Conservation (phyloP, 495 filamentous ascomycete genomes). For the Trichocladium antarcticum region DNA sequence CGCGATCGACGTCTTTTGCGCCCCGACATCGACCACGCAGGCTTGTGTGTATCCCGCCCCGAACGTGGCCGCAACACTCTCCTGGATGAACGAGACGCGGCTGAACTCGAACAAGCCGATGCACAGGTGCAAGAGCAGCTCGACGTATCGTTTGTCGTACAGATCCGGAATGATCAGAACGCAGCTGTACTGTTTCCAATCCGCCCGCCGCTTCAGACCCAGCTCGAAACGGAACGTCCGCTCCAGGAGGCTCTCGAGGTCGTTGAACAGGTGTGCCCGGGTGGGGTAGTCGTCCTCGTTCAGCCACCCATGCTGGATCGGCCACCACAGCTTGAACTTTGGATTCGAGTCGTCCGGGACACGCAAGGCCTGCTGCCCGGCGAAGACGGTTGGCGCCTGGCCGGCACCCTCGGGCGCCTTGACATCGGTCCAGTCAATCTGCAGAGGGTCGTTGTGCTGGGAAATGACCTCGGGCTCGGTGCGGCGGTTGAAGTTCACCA, state of each 20-base stretch:
- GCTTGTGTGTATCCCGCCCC: slow-evolving; percentile 88
- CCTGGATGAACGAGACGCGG: slow-evolving; percentile 85
- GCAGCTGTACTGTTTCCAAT: slow-evolving; percentile 84
- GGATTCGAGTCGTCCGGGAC: slow-evolving; percentile 85
- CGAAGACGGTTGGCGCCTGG: slow-evolving; percentile 56
- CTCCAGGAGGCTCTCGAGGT: slow-evolving; percentile 77
- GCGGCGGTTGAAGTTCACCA: slow-evolving; percentile 81
- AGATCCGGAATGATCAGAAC: slow-evolving; percentile 93
- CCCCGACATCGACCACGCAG: slow-evolving; percentile 93
- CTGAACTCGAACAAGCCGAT: slow-evolving; percentile 81
- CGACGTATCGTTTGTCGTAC: slow-evolving; percentile 87
- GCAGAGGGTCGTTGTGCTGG: slow-evolving; percentile 84
- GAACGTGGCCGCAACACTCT: slow-evolving; percentile 86
- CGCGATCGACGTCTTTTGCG: slow-evolving; percentile 94
- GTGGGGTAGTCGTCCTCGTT: slow-evolving; percentile 81
- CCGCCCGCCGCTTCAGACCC: slow-evolving; percentile 59
- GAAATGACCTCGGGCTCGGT: slow-evolving; percentile 72
- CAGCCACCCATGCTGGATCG: slow-evolving; percentile 71
- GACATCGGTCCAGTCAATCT: slow-evolving; percentile 95
- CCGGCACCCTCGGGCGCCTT: slow-evolving; percentile 39
- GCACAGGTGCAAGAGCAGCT: slow-evolving; percentile 67
- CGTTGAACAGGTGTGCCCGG: slow-evolving; percentile 64
- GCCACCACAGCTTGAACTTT: slow-evolving; percentile 85
- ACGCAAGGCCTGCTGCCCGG: slow-evolving; percentile 69
- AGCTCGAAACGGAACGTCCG: slow-evolving; percentile 75